phyloP scores from a whole-genome alignment of 768 basidiomycete genomes.

The Rhodotorula paludigena region DNA sequence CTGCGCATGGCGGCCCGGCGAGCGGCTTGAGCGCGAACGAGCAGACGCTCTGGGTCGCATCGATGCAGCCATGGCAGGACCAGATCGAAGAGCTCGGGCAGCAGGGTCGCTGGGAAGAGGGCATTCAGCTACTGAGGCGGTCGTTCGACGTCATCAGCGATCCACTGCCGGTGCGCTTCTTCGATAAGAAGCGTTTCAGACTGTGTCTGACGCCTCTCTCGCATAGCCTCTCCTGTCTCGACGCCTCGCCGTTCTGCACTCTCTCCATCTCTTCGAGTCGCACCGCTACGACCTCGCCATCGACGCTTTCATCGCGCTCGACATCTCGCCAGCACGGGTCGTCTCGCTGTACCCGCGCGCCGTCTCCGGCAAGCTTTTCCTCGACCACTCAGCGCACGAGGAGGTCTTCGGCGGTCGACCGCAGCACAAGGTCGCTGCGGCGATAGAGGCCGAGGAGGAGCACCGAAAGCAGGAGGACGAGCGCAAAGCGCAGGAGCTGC shows the following conservation, averaged over 20 bases:
- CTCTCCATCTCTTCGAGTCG: constrained; percentile 66
- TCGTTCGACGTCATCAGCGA: not conserved
- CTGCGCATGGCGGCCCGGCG: not conserved
- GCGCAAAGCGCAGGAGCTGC: not conserved
- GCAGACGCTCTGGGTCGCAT: constrained; percentile 68
- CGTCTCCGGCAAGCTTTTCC: constrained; percentile 71
- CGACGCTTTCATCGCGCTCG: constrained; percentile 77
- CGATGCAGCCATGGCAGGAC: constrained; percentile 54
- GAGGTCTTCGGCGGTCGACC: constrained; percentile 69
- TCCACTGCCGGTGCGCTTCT: not conserved
- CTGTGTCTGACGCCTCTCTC: not conserved
- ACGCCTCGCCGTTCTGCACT: constrained; percentile 56
- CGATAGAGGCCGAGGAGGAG: constrained; percentile 47
- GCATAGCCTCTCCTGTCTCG: constrained; percentile 50
- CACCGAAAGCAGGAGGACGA: constrained; percentile 7
- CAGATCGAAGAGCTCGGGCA: constrained; percentile 36
- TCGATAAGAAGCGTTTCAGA: not conserved
- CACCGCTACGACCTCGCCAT: constrained; percentile 70
- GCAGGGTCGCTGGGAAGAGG: constrained; percentile 66
- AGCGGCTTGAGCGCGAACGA: not conserved
- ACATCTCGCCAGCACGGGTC: constrained; percentile 89
- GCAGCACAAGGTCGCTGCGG: constrained; percentile 64
- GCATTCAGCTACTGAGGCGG: constrained; percentile 42
- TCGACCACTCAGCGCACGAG: constrained; percentile 69
- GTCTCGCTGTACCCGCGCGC: constrained; percentile 78